Conservation (phyloP, 257 asterid genomes). For the Capsicum pubescens region DNA sequence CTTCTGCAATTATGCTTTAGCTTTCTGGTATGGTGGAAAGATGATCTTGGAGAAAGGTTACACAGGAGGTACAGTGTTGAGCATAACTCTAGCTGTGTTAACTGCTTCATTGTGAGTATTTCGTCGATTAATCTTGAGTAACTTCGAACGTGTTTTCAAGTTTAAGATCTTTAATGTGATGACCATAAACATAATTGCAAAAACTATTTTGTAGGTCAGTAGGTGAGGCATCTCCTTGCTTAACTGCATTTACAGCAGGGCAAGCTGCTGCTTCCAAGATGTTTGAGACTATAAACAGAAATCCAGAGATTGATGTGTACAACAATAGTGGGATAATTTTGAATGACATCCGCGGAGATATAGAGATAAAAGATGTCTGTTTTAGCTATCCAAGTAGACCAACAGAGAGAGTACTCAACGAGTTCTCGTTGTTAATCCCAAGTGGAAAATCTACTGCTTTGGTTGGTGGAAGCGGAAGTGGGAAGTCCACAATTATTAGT, state of each 20-base stretch:
- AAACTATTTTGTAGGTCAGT: conserved; percentile 52
- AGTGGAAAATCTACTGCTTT: conserved; percentile 78
- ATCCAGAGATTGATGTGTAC: conserved; percentile 70
- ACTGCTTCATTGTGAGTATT: conserved; percentile 66
- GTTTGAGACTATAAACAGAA: conserved; percentile 74
- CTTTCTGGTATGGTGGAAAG: conserved; percentile 75
- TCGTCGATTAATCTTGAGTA: conserved; percentile 29
- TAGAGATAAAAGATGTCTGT: conserved; percentile 61
- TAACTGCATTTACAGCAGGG: conserved; percentile 78
- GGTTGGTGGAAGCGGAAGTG: conserved; percentile 93
- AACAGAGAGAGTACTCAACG: conserved; percentile 62
- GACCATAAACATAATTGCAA: neutral
- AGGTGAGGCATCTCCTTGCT: conserved; percentile 77
- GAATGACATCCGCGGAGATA: conserved; percentile 64
- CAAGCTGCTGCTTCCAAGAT: conserved; percentile 89
- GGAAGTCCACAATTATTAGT: conserved; percentile 82
- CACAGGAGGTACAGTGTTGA: conserved; percentile 64
- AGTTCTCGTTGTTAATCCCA: conserved; percentile 62
- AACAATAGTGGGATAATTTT: conserved; percentile 59
- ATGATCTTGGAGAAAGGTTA: conserved; percentile 59
- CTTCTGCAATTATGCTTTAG: conserved; percentile 78
- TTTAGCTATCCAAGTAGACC: conserved; percentile 88
- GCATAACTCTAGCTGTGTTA: conserved; percentile 62
- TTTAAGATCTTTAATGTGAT: neutral
- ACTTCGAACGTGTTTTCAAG: neutral